Base-by-base conservation (phyloP, 2,329 filamentous ascomycete species). In the Penicillium sp. region DNA sequence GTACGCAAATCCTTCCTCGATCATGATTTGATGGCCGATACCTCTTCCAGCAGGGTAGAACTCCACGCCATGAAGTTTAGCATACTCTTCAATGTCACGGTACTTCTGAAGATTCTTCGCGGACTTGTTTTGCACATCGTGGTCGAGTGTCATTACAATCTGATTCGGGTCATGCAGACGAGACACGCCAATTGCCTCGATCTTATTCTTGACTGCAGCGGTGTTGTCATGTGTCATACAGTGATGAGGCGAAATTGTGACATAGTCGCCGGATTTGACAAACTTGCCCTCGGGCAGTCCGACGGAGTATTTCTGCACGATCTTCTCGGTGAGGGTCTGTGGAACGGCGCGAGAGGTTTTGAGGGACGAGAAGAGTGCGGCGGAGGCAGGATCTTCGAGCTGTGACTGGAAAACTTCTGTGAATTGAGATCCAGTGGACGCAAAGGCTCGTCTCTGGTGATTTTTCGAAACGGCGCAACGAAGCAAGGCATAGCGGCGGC, bases 311-410 rank as follows among this genome's bases (percentile, higher is more conserved):
- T 84, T 80, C 76, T 97, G 93, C 0, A 97, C 89, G 62, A 97
- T 97, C 83, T 97, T 97, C 76, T 97, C 93, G 3, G 91, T 95
- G 56, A 97, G 79, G 3, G 91, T 97, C 78, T 97, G 93, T 0
- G 91, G 86, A 9, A 70, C 66, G 45, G 68, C 65, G 47, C 67
- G 66, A 76, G 82, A 70, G 8, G 86, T 85, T 76, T 91, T 91
- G 72, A 90, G 85, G 38, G 91, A 89, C 46, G 90, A 88, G 66
- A 96, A 87, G 65, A 97, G 86, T 63, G 92, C 88, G 69, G 91
- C 87, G 17, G 92, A 81, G 5, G 78, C 71, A 2, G 84, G 76
- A 65, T 85, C 85, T 62, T 90, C 84, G 60, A 86, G 81, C 73
- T 90, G 86, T 2, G 88, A 84, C 61, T 87, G 86, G 71, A 41